These are phyloP conservation scores for Geotrichum cucujoidarum DNA, from an alignment of 1,139 yeast genomes.

Conservation along the genomic window DNA sequence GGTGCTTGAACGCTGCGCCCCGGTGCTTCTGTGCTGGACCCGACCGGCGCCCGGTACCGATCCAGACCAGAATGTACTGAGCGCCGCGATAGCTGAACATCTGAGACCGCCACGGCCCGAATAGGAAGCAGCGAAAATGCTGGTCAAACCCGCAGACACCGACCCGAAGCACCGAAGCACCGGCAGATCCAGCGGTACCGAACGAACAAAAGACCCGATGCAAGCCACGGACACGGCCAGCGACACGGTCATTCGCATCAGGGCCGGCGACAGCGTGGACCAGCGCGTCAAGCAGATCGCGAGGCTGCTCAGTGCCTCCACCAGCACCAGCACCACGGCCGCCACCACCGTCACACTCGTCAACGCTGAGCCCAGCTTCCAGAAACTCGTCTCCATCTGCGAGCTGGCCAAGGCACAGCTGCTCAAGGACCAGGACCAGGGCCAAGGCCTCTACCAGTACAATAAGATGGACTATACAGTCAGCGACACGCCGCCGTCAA, in stretches of 20 bases:
- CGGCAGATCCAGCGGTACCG: too few species aligned
- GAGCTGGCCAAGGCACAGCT: constrained; percentile 26
- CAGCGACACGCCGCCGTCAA: constrained; percentile 9
- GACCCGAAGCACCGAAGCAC: too few species aligned
- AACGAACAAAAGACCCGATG: too few species aligned
- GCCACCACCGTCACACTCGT: constrained; percentile 17
- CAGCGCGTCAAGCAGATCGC: constrained; percentile 18
- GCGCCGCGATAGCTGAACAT: too few species aligned
- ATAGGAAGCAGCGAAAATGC: too few species aligned
- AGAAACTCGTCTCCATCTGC: constrained; percentile 29
- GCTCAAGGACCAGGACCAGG: constrained; percentile 8
- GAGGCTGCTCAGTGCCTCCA: background rate
- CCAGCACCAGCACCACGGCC: constrained; percentile 1
- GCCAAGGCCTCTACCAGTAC: constrained; percentile 23
- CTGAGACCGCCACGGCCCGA: too few species aligned
- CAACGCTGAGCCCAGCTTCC: constrained; percentile 24
- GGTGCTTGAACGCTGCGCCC: too few species aligned
- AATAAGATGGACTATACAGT: constrained; percentile 18
- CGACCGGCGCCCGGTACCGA: too few species aligned
- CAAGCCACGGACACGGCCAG: too few species aligned
- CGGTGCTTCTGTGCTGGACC: too few species aligned
- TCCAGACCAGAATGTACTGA: too few species aligned
- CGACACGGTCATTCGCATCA: constrained; percentile 12
- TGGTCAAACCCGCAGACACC: too few species aligned
- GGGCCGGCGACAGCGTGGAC: constrained; percentile 24